A percentile compares a stretch with the other conserved stretches of the same genome.
Evolutionary conservation across 768 basidiomycete species (phyloP).

Genomic region (Phaffia tasmanica): DNA sequence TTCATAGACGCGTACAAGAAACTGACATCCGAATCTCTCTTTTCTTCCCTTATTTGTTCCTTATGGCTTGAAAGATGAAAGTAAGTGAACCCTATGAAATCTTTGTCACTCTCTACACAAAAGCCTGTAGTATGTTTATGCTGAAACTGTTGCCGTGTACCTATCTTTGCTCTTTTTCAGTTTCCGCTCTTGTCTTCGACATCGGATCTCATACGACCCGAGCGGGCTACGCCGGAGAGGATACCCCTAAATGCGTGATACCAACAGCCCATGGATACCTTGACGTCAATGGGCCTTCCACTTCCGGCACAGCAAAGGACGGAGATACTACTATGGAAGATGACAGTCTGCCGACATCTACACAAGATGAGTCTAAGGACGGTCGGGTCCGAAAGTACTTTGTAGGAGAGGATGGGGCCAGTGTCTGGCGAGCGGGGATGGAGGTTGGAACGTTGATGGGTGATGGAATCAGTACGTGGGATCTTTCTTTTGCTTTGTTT

Average conservation of each 20-base stretch:
- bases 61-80: not conserved
- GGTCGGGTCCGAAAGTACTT: conserved; percentile 45
- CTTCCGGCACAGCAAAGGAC: conserved; percentile 23
- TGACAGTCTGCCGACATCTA: conserved; percentile 34
- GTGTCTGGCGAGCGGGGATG: conserved; percentile 83
- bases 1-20: too few relatives aligned
- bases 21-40: not conserved
- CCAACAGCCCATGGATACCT: conserved; percentile 80
- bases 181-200: conserved; percentile 92
- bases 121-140: too few relatives aligned
- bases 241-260: conserved; percentile 81
- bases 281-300: conserved; percentile 34
- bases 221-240: conserved; percentile 95
- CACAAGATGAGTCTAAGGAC: conserved; percentile 22
- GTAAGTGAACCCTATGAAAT: not conserved
- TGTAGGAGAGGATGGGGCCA: conserved; percentile 77
- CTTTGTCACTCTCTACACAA: not conserved
- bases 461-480: conserved; percentile 67
- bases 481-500: not conserved
- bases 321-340: conserved; percentile 27
- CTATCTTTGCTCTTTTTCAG: conserved; percentile 35
- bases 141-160: not conserved
- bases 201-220: conserved; percentile 81
- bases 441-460: conserved; percentile 69
- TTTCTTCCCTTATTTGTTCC: not conserved